A percentile compares a stretch with the other conserved stretches of the same genome.
Evolutionary conservation across 1,284 basidiomycete species (phyloP).

Genomic region (Tremellales sp.): DNA sequence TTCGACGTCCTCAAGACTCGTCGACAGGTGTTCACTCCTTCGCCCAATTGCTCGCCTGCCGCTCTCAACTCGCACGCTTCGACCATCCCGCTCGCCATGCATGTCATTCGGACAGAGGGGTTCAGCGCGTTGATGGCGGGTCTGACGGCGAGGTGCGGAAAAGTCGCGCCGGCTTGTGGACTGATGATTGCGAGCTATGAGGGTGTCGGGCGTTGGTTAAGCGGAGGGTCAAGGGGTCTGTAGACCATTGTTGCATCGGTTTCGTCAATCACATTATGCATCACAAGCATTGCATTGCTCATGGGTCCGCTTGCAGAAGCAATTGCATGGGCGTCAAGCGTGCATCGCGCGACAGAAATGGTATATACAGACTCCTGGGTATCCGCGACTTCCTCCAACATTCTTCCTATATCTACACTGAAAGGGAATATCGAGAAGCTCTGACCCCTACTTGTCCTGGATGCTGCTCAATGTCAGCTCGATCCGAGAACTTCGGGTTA

Average conservation of each 20-base stretch:
- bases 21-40: conserved; percentile 64
- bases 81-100: conserved; percentile 61
- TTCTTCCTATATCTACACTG: too few species aligned
- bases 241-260: too few species aligned
- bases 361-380: too few species aligned
- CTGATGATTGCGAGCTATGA: conserved; percentile 82
- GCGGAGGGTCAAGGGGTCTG: conserved; percentile 13
- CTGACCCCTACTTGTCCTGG: conserved; percentile 5
- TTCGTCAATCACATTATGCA: too few species aligned
- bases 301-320: too few species aligned
- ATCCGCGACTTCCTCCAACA: too few species aligned
- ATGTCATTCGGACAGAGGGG: conserved; percentile 77
- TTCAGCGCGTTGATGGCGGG: conserved; percentile 75
- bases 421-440: too few species aligned
- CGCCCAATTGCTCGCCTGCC: conserved; percentile 55
- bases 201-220: conserved; percentile 54
- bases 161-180: conserved; percentile 98
- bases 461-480: background rate
- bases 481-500: background rate
- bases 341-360: too few species aligned
- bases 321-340: too few species aligned
- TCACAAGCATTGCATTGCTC: too few species aligned
- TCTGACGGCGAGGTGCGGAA: conserved; percentile 79
- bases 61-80: conserved; percentile 27
- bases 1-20: conserved; percentile 97